Evolutionary conservation across 2,329 filamentous ascomycete species (phyloP).

Genomic region (Colletotrichum tanaceti): DNA sequence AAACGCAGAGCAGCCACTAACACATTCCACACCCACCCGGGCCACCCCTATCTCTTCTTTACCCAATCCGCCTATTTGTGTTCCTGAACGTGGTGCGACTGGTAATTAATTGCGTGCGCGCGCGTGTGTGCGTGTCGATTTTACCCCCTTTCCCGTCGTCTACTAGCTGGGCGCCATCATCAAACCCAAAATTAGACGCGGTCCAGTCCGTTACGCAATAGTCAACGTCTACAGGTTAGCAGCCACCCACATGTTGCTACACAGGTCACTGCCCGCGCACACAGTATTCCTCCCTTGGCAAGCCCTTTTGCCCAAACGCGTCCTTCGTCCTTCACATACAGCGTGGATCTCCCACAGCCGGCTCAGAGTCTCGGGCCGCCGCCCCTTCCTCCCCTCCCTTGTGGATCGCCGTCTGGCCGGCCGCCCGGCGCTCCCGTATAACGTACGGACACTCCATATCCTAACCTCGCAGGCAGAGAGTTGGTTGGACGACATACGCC

Average conservation of each 20-base stretch:
- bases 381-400: neutral
- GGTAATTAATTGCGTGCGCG: neutral
- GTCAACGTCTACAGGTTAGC: too few relatives aligned
- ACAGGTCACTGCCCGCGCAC: too few relatives aligned
- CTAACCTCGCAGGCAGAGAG: neutral
- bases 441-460: neutral
- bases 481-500: too few relatives aligned
- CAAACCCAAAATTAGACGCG: neutral
- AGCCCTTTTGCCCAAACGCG: neutral
- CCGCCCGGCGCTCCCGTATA: too few relatives aligned
- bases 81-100: neutral
- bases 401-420: neutral
- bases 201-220: neutral
- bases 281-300: too few relatives aligned
- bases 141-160: neutral
- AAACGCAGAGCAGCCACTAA: too few relatives aligned
- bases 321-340: too few relatives aligned
- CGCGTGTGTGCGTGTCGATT: neutral
- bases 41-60: constrained; percentile 8
- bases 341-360: neutral
- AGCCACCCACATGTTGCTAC: too few relatives aligned
- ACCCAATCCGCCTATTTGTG: neutral
- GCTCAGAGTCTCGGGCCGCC: neutral
- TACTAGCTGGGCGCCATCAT: neutral
- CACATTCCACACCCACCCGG: neutral